phyloP scores from a whole-genome alignment of 345 rosid species.

The Arabidopsis arenosa region DNA sequence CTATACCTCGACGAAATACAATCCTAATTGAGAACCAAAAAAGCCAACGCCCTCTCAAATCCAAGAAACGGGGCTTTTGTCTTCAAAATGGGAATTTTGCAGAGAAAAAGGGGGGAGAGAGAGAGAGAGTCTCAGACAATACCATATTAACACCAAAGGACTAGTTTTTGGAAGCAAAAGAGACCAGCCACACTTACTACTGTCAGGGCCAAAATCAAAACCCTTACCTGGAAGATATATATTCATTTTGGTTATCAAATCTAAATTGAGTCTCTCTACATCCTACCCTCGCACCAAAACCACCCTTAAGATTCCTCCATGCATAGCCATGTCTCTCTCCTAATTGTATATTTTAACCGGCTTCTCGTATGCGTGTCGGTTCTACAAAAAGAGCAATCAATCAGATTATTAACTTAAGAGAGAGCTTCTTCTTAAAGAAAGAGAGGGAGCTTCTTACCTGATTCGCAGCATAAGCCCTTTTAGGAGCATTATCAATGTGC shows the following conservation, averaged over 20 bases:
- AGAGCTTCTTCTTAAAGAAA: neutral
- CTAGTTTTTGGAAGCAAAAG: constrained; percentile 30
- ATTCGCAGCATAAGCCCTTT: constrained; percentile 74
- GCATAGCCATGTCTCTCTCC: constrained; percentile 21
- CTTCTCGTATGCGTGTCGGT: constrained; percentile 46
- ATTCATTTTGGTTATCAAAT: constrained; percentile 30
- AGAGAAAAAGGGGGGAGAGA: neutral
- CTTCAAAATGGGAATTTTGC: constrained; percentile 34
- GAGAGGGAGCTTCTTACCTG: constrained; percentile 54
- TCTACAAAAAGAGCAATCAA: constrained; percentile 38
- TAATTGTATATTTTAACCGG: constrained; percentile 49
- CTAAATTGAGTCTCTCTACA: constrained; percentile 36
- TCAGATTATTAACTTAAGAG: neutral
- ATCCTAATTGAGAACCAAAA: constrained; percentile 34
- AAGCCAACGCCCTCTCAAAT: constrained; percentile 33
- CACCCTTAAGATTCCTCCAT: constrained; percentile 29
- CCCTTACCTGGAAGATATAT: constrained; percentile 36
- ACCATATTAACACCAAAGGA: constrained; percentile 39
- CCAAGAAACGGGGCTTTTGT: constrained; percentile 35
- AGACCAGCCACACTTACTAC: constrained; percentile 32
- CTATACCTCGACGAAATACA: constrained; percentile 41
- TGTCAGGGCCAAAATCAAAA: constrained; percentile 44
- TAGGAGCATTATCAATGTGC: constrained; percentile 83
- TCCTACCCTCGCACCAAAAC: constrained; percentile 38
- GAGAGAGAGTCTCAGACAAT: constrained; percentile 23